A percentile compares a stretch with the other conserved stretches of the same genome.
These are phyloP conservation scores for Lojkania enalia DNA, from an alignment of 2,329 filamentous ascomycete genomes.

Conservation along the genomic window DNA sequence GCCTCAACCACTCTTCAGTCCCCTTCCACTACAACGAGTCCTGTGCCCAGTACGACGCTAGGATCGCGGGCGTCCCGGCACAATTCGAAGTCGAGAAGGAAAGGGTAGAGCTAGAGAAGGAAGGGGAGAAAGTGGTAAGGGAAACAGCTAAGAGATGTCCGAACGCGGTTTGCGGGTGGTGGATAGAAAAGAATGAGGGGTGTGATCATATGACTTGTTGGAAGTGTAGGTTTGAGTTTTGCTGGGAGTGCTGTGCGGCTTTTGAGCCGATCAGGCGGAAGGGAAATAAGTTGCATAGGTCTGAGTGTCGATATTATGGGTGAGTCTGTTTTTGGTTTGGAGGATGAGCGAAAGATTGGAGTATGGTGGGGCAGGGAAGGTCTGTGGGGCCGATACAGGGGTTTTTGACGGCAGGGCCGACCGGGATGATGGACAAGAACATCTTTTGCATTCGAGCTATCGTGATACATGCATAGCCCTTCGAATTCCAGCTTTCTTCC, in stretches of 20 bases:
- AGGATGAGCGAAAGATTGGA: not conserved
- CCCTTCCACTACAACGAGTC: conserved; percentile 15
- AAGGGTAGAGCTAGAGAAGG: conserved; percentile 20
- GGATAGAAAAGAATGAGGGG: conserved; percentile 43
- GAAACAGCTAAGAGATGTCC: conserved; percentile 41
- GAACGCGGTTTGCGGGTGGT: conserved; percentile 36
- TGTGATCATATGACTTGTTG: conserved; percentile 43
- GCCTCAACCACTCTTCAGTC: conserved; percentile 37
- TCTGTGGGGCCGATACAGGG: not conserved
- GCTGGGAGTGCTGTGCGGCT: conserved; percentile 34
- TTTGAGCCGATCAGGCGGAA: conserved; percentile 6
- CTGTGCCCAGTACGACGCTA: not conserved
- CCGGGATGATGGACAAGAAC: not conserved
- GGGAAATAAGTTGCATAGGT: conserved; percentile 7
- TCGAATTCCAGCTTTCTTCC: not conserved
- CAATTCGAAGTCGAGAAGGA: not conserved
- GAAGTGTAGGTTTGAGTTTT: conserved; percentile 42
- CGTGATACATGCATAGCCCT: not conserved
- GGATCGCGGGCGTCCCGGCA: not conserved
- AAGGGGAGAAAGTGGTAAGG: conserved; percentile 23
- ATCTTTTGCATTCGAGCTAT: not conserved
- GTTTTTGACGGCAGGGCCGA: not conserved
- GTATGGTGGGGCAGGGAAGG: not conserved
- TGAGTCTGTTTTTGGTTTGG: not conserved
- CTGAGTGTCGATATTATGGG: conserved; percentile 8